Base-by-base conservation (phyloP, 805 yeast genomes). In the Candida boleticola region DNA sequence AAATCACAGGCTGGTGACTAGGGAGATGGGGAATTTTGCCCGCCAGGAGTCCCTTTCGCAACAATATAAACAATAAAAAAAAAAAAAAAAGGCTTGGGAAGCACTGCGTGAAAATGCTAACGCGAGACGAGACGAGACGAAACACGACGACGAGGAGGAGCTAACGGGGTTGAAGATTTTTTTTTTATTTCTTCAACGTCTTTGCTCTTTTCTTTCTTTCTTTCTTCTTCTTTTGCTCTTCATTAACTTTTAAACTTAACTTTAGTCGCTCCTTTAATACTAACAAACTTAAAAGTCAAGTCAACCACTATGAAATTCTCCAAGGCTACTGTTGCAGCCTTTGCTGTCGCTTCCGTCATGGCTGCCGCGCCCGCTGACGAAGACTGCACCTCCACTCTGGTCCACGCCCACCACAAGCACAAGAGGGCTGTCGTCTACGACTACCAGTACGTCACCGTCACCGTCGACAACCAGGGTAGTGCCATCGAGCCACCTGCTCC, bases 371-470 rank as follows among this genome's bases (percentile, higher is more conserved):
- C 60, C 17, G 50, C 41, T 18, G 54, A 47, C 38, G 54, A 50
- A 14, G 71, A 58, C 46, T 73, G 76, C 48, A 58, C 70, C 55
- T 64, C 74, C 43, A 64, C 71, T 55, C 61, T 58, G 41, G 60
- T 63, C 56, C 86, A 81, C 66, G 72, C 73, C 44, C 85, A 82
- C 68, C 83, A 75, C 66, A 77, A 66, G 60, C 82, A 74, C 63
- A 79, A 71, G 63, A 75, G 80, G 68, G 82, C 77, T 36, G 75
- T 73, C 48, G 83, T 66, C 43, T 58, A 69, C 57, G 64, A 71
- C 50, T 62, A 67, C 49, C 63, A 63, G 42, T 63, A 66, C 47
- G 69, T 68, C 40, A 68, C 73, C 29, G 71, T 72, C 41, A 63
- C 74, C 45, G 72, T 71, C 42, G 68, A 73, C 48, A 71, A 67